Evolutionary conservation across 1,284 basidiomycete species (phyloP).

Genomic region (Cryptococcus jaspeensis): DNA sequence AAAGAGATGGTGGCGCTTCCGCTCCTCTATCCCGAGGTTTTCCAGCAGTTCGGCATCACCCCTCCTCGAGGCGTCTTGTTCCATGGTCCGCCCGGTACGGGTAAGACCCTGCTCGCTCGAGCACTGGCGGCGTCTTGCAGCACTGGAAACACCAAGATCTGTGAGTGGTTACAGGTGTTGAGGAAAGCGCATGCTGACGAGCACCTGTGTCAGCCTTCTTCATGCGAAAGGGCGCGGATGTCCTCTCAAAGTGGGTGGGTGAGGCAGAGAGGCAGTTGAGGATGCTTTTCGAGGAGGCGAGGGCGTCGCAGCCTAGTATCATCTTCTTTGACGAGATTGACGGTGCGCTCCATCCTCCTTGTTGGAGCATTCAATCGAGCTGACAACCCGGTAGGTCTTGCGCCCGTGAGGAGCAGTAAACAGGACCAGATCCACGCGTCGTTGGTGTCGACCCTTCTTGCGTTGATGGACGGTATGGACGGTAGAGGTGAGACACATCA

Average conservation of each 20-base stretch:
- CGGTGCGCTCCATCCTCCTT: slow-evolving; percentile 53
- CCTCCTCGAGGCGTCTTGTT: slow-evolving; percentile 97
- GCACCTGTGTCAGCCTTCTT: slow-evolving; percentile 72
- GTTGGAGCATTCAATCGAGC: not conserved
- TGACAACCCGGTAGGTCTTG: slow-evolving; percentile 57
- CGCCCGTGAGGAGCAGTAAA: slow-evolving; percentile 94
- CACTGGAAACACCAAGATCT: slow-evolving; percentile 83
- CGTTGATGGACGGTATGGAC: slow-evolving; percentile 99
- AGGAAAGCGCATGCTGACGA: slow-evolving; percentile 1
- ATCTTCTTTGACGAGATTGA: slow-evolving; percentile 99
- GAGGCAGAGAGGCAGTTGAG: slow-evolving; percentile 96
- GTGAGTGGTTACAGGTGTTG: slow-evolving; percentile 55
- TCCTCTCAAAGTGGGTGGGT: slow-evolving; percentile 98
- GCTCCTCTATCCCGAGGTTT: slow-evolving; percentile 94
- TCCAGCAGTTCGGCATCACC: slow-evolving; percentile 90
- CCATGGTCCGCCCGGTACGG: slow-evolving; percentile 82
- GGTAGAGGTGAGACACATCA: slow-evolving; percentile 62
- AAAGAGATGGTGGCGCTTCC: slow-evolving; percentile 99
- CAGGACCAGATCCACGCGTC: slow-evolving; percentile 99
- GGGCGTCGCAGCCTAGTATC: slow-evolving; percentile 88
- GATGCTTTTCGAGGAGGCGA: slow-evolving; percentile 94
- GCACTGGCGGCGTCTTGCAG: slow-evolving; percentile 93
- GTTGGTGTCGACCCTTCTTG: slow-evolving; percentile 92
- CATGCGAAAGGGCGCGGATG: slow-evolving; percentile 99
- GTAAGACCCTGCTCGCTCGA: slow-evolving; percentile 85